Base-by-base conservation (phyloP, 306 rosid genomes). In the Prunus mume region DNA sequence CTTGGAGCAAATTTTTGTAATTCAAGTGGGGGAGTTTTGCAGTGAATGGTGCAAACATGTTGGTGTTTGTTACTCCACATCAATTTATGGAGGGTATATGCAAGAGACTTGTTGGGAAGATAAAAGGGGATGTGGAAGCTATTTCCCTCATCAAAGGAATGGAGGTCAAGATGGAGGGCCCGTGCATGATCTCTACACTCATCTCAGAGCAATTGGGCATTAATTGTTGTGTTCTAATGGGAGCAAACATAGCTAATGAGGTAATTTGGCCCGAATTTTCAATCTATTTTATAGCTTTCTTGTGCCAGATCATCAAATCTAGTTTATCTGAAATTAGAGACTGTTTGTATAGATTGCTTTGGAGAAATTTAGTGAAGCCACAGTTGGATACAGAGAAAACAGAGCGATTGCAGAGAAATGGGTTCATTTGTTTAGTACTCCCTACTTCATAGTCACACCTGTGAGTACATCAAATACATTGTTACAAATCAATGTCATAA, bases 151-250 rank as follows among this genome's bases (percentile, higher is more conserved):
- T 93, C 30, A 93, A 91, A 86, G 98, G 98, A 64, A 93, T 93
- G 98, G 98, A 93, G 81, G 94, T 91, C 52, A 93, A 93, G 86
- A 90, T 80, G 89, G 98, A 93, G 88, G 98, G 98, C 18, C 97
- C 98, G 41, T 85, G 87, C 88, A 85, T 93, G 98, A 93, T 93
- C 78, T 93, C 98, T 62, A 83, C 87, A 19, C 92, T 93, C 80
- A 91, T 91, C 73, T 82, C 96, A 15, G 78, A 85, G 10, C 84
- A 81, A 57, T n/a, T 93, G 69, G 91, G 88, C 46, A 85, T 90
- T 73, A 93, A 87, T 81, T 93, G 97, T 68, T 93, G 90, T 80
- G 98, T 93, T 30, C 83, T 93, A 38, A 93, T 93, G 97, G 98
- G 97, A 13, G 98, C 97, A 49, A 93, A 93, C 78, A 93, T 93